Conservation (phyloP, 179 eudicot genomes). For the Nepenthes alata region DNA sequence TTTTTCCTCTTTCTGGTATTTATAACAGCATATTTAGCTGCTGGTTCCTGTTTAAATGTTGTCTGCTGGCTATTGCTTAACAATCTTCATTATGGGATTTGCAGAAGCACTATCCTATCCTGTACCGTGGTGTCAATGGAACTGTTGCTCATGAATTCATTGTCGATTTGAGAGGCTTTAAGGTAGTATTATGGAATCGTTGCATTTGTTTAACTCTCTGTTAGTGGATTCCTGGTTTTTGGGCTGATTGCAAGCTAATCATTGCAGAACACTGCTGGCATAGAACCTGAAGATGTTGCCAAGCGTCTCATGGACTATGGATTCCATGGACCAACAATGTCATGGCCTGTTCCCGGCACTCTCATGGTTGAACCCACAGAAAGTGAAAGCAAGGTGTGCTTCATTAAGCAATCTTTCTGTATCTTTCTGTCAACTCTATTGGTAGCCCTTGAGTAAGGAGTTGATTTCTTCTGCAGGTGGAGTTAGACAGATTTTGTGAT, state of each 20-base stretch:
- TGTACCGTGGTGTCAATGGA: conserved; percentile 97
- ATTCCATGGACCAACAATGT: conserved; percentile 98
- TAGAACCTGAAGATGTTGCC: conserved; percentile 96
- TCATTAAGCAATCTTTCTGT: neutral
- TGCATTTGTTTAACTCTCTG: neutral
- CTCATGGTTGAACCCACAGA: conserved; percentile 99
- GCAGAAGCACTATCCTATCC: conserved; percentile 73
- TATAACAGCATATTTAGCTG: neutral
- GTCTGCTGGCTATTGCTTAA: neutral
- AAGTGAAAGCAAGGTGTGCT: conserved; percentile 90
- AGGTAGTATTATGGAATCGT: conserved; percentile 28
- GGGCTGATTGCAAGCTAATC: conserved; percentile 10
- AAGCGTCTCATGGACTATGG: conserved; percentile 96
- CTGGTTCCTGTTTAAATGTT: neutral
- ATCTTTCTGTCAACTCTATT: neutral
- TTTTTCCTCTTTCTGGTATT: neutral
- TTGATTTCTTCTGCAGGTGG: conserved; percentile 46
- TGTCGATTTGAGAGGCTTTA: conserved; percentile 77
- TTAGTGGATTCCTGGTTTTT: neutral
- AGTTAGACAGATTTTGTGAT: conserved; percentile 89
- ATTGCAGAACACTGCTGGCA: conserved; percentile 76
- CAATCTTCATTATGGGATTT: conserved; percentile 1
- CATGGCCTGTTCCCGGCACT: conserved; percentile 98
- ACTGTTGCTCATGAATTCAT: conserved; percentile 95
- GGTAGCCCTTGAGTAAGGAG: conserved; percentile 3